Base-by-base conservation (phyloP, 2,329 filamentous ascomycete species). In the Didymella segeticola region DNA sequence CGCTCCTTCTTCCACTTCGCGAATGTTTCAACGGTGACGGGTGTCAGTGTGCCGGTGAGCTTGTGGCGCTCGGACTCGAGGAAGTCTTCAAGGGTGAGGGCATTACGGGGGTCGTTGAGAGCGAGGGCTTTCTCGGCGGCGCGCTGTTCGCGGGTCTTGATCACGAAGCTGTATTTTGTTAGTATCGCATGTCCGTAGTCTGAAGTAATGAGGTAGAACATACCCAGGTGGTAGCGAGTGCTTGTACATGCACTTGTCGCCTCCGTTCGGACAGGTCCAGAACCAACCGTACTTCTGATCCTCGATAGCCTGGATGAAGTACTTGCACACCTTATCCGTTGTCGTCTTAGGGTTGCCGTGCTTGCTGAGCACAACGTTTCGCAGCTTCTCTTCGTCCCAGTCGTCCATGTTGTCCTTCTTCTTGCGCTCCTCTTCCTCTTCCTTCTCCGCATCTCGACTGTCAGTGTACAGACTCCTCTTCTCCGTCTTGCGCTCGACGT, bases 201-300 rank as follows among this genome's bases (percentile, higher is more conserved):
- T 15, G 20, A 17, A 26, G 12, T 3, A 8, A 3, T 19, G 47
- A 22, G 43, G 30, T 26, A 38, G 58, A 29, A 85, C 89, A 71
- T 86, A 96, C 90, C 95, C 95, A 70, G 93, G 90, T 66, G 96
- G 95, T 68, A 99, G 83, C 69, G 90, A 92, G 77, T 99, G 95
- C 78, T 90, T 93, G 75, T 99, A 99, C 89, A 95, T 98, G 89
- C 95, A 99, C 78, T 96, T 91, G 73, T 99, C 89, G 60, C 90
- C 93, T 62, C 92, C 93, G 71, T 98, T 98, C 39, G 95, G 95
- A 83, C 95, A 99, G 55, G 87, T 83, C 95, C 95, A 99, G 79
- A 99, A 98, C 95, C 95, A 99, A 59, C 95, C 95, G 70, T 99
- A 99, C 78, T 98, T 99, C 69, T 92, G 90, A 72, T 99, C 95